Evolutionary conservation across 2,329 filamentous ascomycete species (phyloP).

Genomic region (Colletotrichum somersetense): DNA sequence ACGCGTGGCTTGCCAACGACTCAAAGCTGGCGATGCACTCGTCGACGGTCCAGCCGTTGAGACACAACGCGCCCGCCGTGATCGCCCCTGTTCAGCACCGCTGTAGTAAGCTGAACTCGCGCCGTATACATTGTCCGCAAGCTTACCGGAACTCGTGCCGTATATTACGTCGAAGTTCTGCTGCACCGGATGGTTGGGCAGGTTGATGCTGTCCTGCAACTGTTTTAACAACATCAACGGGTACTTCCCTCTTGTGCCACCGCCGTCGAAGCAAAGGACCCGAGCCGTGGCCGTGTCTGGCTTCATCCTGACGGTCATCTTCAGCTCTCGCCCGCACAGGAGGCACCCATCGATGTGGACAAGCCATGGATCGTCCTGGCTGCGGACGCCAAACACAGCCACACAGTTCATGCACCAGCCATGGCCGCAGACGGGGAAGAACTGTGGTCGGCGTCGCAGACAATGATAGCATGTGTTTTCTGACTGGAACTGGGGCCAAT

Average conservation of each 20-base stretch:
- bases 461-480: neutral
- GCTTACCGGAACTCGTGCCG: constrained; percentile 12
- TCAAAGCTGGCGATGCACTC: constrained; percentile 19
- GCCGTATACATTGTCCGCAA: neutral
- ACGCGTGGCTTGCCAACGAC: constrained; percentile 6
- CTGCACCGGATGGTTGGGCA: neutral
- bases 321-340: neutral
- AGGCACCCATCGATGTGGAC: neutral
- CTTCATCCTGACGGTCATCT: constrained; percentile 7
- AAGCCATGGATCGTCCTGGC: constrained; percentile 5
- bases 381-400: neutral
- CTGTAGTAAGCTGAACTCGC: no score
- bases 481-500: neutral
- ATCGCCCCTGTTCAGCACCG: neutral
- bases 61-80: constrained; percentile 5
- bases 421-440: neutral
- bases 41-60: constrained; percentile 20
- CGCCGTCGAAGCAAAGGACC: constrained; percentile 42
- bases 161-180: constrained; percentile 29
- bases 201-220: constrained; percentile 44
- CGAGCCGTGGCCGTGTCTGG: neutral
- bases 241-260: constrained; percentile 49
- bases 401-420: constrained; percentile 17
- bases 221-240: constrained; percentile 47
- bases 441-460: neutral